Evolutionary conservation across 164 flowering plant genomes (phyloP).

Genomic region (Berberis thunbergii): DNA sequence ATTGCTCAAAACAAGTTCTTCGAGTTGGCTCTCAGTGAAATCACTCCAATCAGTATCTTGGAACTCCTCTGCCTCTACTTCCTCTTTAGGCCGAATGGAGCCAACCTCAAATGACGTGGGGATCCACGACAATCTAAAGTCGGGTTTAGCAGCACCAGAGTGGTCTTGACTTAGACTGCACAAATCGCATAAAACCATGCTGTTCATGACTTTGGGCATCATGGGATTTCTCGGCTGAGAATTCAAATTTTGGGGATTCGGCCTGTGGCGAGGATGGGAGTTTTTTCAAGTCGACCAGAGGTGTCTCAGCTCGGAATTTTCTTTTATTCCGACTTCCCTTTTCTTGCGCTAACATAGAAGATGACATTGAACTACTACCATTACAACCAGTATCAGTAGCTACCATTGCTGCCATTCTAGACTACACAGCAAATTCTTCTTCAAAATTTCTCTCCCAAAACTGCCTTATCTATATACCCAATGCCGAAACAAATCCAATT

Average conservation of each 20-base stretch:
- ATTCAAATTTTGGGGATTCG: constrained; percentile 51
- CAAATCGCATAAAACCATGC: constrained; percentile 39
- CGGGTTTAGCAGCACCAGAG: constrained; percentile 44
- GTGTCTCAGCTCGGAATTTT: constrained; percentile 80
- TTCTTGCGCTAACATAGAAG: constrained; percentile 47
- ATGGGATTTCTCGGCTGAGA: constrained; percentile 54
- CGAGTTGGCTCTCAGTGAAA: constrained; percentile 61
- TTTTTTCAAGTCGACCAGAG: constrained; percentile 44
- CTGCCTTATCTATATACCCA: background rate
- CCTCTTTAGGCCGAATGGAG: constrained; percentile 32
- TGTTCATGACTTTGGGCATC: constrained; percentile 20
- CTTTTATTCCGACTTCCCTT: constrained; percentile 91
- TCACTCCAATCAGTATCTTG: constrained; percentile 90
- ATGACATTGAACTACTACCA: constrained; percentile 30
- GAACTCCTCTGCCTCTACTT: constrained; percentile 36
- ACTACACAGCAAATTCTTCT: background rate
- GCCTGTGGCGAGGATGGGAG: constrained; percentile 5
- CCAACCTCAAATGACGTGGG: constrained; percentile 31
- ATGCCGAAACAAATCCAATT: background rate
- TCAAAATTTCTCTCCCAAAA: background rate
- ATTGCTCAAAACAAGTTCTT: constrained; percentile 73
- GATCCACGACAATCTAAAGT: constrained; percentile 35
- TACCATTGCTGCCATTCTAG: background rate
- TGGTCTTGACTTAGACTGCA: constrained; percentile 41
- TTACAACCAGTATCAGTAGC: background rate